A percentile compares a stretch with the other conserved stretches of the same genome.
phyloP scores from a whole-genome alignment of 345 rosid species.

The Arabis alpina region DNA sequence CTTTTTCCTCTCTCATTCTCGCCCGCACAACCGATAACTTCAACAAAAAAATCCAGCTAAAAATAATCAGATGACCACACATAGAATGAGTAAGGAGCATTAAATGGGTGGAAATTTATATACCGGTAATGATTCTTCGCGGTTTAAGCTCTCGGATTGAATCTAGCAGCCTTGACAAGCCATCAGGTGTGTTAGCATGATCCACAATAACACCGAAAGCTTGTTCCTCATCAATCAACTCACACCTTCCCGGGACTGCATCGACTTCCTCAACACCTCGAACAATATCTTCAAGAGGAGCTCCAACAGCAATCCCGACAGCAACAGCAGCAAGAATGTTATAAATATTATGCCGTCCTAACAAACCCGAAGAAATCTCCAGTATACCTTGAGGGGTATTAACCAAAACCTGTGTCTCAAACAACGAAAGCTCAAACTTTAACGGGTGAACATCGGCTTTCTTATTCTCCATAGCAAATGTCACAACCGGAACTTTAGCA shows the following conservation, averaged over 20 bases:
- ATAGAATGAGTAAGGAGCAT: background rate
- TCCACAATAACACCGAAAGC: conserved; percentile 95
- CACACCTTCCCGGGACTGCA: conserved; percentile 95
- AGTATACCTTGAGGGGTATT: conserved; percentile 85
- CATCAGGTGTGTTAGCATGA: conserved; percentile 81
- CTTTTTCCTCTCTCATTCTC: conserved; percentile 85
- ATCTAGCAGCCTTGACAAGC: conserved; percentile 84
- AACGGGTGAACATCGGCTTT: conserved; percentile 85
- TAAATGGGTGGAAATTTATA: background rate
- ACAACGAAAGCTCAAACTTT: conserved; percentile 87
- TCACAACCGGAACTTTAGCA: conserved; percentile 79
- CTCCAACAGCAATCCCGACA: conserved; percentile 95
- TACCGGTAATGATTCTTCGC: conserved; percentile 87
- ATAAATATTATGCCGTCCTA: conserved; percentile 84
- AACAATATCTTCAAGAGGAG: conserved; percentile 92
- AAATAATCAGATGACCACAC: conserved; percentile 21
- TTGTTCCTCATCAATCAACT: conserved; percentile 91
- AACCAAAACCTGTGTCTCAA: conserved; percentile 93
- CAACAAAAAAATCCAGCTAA: background rate
- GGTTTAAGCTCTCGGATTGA: conserved; percentile 86
- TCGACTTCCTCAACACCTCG: conserved; percentile 94
- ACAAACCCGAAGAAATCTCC: conserved; percentile 91
- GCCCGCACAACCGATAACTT: conserved; percentile 85
- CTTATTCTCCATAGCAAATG: conserved; percentile 85
- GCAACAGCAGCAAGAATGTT: conserved; percentile 92